Conservation (phyloP, 129 eudicot genomes). For the Flaveria linearis region DNA sequence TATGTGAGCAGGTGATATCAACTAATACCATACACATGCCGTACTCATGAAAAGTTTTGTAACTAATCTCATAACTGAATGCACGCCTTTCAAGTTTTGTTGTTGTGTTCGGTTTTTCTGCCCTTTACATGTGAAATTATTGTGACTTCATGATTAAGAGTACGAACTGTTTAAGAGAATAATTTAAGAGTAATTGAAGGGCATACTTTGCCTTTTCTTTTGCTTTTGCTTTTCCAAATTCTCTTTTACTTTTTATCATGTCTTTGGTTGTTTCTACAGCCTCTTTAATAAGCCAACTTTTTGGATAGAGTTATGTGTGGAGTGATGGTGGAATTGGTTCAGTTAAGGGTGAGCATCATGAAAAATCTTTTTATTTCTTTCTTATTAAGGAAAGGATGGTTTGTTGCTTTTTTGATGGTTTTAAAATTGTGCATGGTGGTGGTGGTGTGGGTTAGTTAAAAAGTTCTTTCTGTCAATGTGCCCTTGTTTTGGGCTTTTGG, state of each 20-base stretch:
- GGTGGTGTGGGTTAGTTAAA: slow-evolving; percentile 25
- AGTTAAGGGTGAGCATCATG: slow-evolving; percentile 29
- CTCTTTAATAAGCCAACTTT: slow-evolving; percentile 16
- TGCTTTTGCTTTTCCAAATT: slow-evolving; percentile 22
- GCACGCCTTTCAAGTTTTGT: background rate
- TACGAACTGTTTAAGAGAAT: slow-evolving; percentile 25
- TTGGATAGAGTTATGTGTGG: slow-evolving; percentile 23
- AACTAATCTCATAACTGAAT: background rate
- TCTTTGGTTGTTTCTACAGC: slow-evolving; percentile 27
- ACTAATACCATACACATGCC: background rate
- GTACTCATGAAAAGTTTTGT: background rate
- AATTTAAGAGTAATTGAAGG: slow-evolving; percentile 23
- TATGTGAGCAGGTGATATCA: background rate
- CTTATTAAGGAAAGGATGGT: slow-evolving; percentile 26
- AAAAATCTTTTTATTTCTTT: slow-evolving; percentile 21
- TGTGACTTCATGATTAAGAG: slow-evolving; percentile 32
- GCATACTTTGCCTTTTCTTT: slow-evolving; percentile 33
- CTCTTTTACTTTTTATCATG: slow-evolving; percentile 41
- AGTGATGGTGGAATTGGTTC: slow-evolving; percentile 34
- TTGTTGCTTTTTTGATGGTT: slow-evolving; percentile 24
- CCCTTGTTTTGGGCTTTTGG: slow-evolving; percentile 4
- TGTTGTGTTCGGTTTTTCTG: background rate
- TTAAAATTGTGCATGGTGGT: slow-evolving; percentile 30
- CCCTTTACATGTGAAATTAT: background rate
- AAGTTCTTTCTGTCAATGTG: slow-evolving; percentile 27